phyloP scores from a whole-genome alignment of 768 basidiomycete genomes.

The Hygrocybe coccinea region DNA sequence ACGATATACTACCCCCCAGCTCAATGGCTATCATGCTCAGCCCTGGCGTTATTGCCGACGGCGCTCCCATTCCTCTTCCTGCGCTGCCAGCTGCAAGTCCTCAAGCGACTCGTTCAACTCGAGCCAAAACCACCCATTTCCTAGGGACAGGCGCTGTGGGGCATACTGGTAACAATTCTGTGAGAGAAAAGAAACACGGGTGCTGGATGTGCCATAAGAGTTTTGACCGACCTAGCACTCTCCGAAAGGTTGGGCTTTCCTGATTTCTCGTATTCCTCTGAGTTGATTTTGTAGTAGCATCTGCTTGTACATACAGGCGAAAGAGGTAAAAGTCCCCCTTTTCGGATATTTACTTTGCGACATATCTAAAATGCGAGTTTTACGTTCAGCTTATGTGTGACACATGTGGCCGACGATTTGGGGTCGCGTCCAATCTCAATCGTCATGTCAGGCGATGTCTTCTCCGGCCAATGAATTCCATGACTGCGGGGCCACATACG shows the following conservation, averaged over 20 bases:
- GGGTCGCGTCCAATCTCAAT: conserved; percentile 75
- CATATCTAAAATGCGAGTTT: conserved; percentile 1
- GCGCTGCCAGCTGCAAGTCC: background rate
- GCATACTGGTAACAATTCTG: background rate
- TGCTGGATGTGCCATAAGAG: conserved; percentile 80
- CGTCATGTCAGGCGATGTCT: conserved; percentile 68
- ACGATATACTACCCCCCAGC: background rate
- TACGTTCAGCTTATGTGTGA: conserved; percentile 64
- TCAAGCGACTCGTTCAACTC: background rate
- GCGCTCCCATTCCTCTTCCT: background rate
- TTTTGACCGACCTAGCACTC: conserved; percentile 49
- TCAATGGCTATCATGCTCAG: conserved; percentile 45
- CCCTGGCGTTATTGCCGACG: conserved; percentile 19
- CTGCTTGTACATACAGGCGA: conserved; percentile 81
- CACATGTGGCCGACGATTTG: conserved; percentile 75
- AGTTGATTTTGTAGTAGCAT: conserved; percentile 43
- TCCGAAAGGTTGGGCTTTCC: conserved; percentile 56
- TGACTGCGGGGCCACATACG: conserved; percentile 17
- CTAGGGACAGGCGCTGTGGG: background rate
- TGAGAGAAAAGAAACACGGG: conserved; percentile 66
- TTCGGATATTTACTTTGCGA: background rate
- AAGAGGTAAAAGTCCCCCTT: conserved; percentile 48
- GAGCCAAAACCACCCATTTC: background rate
- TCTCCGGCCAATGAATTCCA: conserved; percentile 53
- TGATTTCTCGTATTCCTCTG: background rate